A percentile compares a stretch with the other conserved stretches of the same genome.
These are phyloP conservation scores for Vigna unguiculata DNA, from an alignment of 306 rosid genomes.

Conservation along the genomic window DNA sequence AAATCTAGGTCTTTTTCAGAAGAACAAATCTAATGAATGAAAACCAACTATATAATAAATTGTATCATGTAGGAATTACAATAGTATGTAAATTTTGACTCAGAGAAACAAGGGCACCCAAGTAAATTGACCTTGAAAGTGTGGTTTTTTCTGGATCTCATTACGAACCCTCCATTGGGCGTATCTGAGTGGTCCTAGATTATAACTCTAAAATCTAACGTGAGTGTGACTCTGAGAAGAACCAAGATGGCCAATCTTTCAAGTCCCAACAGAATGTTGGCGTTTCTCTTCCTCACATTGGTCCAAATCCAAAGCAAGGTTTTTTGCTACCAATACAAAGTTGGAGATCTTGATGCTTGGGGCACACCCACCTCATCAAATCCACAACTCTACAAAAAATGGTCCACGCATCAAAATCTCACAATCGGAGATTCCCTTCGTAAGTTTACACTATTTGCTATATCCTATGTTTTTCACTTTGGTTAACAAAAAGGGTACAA, in stretches of 20 bases:
- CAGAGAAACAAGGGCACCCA: conserved; percentile 41
- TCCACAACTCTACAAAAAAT: conserved; percentile 68
- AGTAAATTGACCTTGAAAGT: conserved; percentile 38
- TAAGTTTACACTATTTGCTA: conserved; percentile 49
- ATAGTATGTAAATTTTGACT: neutral
- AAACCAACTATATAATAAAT: neutral
- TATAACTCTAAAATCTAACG: conserved; percentile 19
- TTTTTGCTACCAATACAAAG: conserved; percentile 69
- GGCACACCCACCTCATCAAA: conserved; percentile 75
- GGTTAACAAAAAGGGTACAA: neutral
- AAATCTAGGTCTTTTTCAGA: neutral
- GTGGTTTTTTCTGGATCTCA: neutral
- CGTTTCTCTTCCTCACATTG: conserved; percentile 48
- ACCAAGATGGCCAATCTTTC: conserved; percentile 52
- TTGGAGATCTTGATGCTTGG: conserved; percentile 94
- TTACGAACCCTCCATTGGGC: conserved; percentile 16
- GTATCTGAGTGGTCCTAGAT: neutral
- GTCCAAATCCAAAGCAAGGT: conserved; percentile 59
- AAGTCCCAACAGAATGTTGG: conserved; percentile 36
- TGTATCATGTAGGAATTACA: neutral
- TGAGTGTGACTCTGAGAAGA: neutral
- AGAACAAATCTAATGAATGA: conserved; percentile 6
- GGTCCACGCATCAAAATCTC: conserved; percentile 77
- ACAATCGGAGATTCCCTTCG: conserved; percentile 87
- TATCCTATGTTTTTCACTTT: neutral